Conservation (phyloP, 345 rosid genomes). For the Excoecaria agallocha region DNA sequence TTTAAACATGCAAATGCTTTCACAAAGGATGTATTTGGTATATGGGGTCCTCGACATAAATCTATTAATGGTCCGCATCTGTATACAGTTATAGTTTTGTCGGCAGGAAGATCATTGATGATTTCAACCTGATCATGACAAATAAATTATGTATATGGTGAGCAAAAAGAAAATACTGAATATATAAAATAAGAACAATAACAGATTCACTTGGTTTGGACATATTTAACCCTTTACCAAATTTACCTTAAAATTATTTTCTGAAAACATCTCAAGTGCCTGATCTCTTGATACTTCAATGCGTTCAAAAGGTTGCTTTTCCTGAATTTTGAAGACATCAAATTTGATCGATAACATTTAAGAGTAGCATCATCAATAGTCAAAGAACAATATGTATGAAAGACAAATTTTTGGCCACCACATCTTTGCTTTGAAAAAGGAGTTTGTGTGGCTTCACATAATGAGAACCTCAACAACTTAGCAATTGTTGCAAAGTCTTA, state of each 20-base stretch:
- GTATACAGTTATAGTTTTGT: conserved; percentile 91
- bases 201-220: not conserved
- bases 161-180: conserved; percentile 9
- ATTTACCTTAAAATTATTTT: conserved; percentile 81
- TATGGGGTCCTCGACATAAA: conserved; percentile 98
- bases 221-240: conserved; percentile 3
- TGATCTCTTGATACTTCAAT: conserved; percentile 90
- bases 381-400: not conserved
- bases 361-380: not conserved
- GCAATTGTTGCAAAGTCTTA: not conserved
- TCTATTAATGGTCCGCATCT: conserved; percentile 97
- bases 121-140: conserved; percentile 70
- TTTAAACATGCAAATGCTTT: conserved; percentile 91
- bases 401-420: not conserved
- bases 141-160: not conserved
- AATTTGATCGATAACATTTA: not conserved
- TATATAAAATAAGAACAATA: conserved; percentile 14
- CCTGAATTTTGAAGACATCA: conserved; percentile 35
- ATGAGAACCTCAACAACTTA: not conserved
- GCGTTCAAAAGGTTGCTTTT: conserved; percentile 91
- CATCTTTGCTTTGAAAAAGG: not conserved
- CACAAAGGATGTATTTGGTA: conserved; percentile 94
- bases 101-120: conserved; percentile 76
- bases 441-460: not conserved
- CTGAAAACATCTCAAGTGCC: conserved; percentile 87